Evolutionary conservation across 116 monocot genomes (phyloP).

Genomic region (Dioscorea cayenensis): DNA sequence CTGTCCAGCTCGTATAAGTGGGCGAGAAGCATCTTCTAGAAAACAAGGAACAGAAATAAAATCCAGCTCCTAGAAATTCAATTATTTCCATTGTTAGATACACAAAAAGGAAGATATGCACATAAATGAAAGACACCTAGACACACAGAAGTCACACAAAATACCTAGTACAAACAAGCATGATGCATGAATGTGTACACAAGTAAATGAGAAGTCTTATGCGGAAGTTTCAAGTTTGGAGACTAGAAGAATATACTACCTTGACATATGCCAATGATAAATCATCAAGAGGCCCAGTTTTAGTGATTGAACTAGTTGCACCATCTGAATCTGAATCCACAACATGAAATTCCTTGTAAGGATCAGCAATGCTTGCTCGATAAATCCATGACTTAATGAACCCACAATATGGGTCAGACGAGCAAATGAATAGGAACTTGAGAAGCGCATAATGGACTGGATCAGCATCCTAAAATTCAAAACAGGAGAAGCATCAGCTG

Average conservation of each 20-base stretch:
- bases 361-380: constrained; percentile 67
- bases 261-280: constrained; percentile 26
- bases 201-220: not conserved
- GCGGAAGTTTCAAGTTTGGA: not conserved
- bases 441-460: constrained; percentile 60
- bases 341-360: constrained; percentile 73
- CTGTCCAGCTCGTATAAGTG: constrained; percentile 75
- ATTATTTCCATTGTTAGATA: constrained; percentile 3
- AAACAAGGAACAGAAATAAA: constrained; percentile 70
- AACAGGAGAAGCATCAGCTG: not conserved
- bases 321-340: constrained; percentile 17
- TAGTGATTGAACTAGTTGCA: constrained; percentile 6
- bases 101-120: too few relatives aligned
- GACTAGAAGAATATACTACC: constrained; percentile 32
- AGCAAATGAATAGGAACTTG: constrained; percentile 67
- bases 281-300: constrained; percentile 11
- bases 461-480: constrained; percentile 68
- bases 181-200: not conserved
- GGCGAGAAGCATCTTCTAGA: constrained; percentile 45
- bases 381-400: constrained; percentile 95
- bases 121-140: too few relatives aligned
- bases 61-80: constrained; percentile 38
- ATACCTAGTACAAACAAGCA: not conserved
- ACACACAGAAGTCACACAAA: too few relatives aligned
- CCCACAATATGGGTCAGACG: constrained; percentile 71